phyloP scores from a whole-genome alignment of 768 basidiomycete species.

The Boletus subparvulus region DNA sequence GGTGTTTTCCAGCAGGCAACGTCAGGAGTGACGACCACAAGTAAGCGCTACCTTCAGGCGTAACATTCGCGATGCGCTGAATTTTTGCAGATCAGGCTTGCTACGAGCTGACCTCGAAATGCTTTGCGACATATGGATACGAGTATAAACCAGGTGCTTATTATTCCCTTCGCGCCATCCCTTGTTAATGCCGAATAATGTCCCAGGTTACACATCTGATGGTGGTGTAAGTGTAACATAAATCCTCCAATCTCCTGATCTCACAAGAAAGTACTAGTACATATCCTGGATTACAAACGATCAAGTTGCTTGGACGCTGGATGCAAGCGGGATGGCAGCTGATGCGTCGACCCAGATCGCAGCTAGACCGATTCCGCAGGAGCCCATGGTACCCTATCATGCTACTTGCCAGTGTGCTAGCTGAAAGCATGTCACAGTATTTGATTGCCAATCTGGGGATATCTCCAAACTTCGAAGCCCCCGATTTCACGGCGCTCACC shows the following conservation, averaged over 20 bases:
- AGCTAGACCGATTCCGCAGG: constrained; percentile 70
- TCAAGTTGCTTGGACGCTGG: constrained; percentile 68
- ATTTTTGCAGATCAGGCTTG: constrained; percentile 57
- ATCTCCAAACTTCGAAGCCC: constrained; percentile 72
- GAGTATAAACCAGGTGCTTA: constrained; percentile 70
- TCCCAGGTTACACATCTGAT: constrained; percentile 31
- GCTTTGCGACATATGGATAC: constrained; percentile 74
- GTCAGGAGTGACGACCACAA: constrained; percentile 63
- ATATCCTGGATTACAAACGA: constrained; percentile 75
- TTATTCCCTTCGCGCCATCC: background rate
- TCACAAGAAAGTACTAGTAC: constrained; percentile 45
- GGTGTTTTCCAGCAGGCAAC: constrained; percentile 83
- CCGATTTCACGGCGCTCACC: constrained; percentile 67
- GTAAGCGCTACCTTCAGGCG: constrained; percentile 31
- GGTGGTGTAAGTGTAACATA: constrained; percentile 44
- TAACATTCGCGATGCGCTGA: background rate
- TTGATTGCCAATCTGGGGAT: constrained; percentile 85
- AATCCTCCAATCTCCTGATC: background rate
- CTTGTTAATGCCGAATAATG: background rate
- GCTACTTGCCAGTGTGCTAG: background rate
- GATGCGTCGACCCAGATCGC: constrained; percentile 58
- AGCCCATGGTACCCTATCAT: constrained; percentile 67
- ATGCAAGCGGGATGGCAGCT: constrained; percentile 58
- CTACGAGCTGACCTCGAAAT: constrained; percentile 52
- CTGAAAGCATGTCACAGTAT: constrained; percentile 48